Evolutionary conservation across 495 filamentous ascomycete species (phyloP).

Genomic region (Talaromyces nanjingensis): DNA sequence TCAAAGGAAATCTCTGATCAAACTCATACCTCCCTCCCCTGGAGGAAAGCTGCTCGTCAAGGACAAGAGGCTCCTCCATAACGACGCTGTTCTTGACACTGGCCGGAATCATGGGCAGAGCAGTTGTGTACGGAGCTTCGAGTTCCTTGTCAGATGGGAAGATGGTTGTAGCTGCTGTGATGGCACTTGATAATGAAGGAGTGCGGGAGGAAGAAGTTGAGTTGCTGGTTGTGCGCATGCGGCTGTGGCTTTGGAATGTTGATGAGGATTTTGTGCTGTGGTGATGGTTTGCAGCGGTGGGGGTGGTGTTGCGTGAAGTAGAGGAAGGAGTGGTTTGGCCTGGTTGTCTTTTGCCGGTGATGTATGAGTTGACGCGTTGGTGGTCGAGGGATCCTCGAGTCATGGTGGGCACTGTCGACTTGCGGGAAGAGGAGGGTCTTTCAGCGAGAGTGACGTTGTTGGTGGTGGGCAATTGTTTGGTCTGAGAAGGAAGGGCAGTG

Average conservation of each 20-base stretch:
- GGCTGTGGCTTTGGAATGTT: conserved; percentile 16
- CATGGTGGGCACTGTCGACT: not conserved
- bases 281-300: conserved; percentile 5
- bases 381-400: not conserved
- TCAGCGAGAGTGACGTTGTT: not conserved
- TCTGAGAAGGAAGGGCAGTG: conserved; percentile 8
- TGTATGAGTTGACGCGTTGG: not conserved
- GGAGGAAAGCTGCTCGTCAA: conserved; percentile 16
- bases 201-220: conserved; percentile 28
- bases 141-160: conserved; percentile 19
- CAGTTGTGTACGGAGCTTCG: not conserved
- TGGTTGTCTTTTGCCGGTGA: not conserved
- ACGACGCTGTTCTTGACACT: conserved; percentile 9
- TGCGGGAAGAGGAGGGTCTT: not conserved
- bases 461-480: not conserved
- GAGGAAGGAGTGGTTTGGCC: conserved; percentile 14
- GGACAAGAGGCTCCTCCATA: conserved; percentile 9
- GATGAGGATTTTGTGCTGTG: conserved; percentile 7
- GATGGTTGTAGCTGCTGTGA: conserved; percentile 19
- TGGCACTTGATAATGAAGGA: conserved; percentile 25
- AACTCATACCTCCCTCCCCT: conserved; percentile 15
- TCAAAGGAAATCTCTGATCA: conserved; percentile 17
- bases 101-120: conserved; percentile 7
- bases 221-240: conserved; percentile 34
- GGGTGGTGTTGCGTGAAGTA: conserved; percentile 12